Evolutionary conservation across 1,284 basidiomycete species (phyloP).

Genomic region (Marasmius oreades): DNA sequence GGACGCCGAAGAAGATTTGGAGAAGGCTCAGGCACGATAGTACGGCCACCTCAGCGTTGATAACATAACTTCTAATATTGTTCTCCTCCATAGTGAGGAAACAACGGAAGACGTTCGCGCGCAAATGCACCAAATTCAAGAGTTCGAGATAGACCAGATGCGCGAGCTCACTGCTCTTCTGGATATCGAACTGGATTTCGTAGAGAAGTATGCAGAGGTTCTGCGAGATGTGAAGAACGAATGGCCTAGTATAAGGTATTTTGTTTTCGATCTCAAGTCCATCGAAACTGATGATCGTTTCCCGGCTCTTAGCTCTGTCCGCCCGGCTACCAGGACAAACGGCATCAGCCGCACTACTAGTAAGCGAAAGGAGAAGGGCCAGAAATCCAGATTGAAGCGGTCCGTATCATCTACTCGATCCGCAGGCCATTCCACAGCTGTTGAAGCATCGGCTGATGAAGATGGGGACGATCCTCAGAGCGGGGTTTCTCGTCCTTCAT

Average conservation of each 20-base stretch:
- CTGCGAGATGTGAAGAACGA: slow-evolving; percentile 61
- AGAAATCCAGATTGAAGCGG: slow-evolving; percentile 9
- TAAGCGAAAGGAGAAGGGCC: slow-evolving; percentile 10
- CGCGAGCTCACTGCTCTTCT: slow-evolving; percentile 67
- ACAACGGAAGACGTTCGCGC: slow-evolving; percentile 74
- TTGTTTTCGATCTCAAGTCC: slow-evolving; percentile 40
- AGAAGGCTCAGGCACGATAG: slow-evolving; percentile 12
- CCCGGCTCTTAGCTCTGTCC: slow-evolving; percentile 13
- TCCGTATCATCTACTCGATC: slow-evolving; percentile 6
- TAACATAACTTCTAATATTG: slow-evolving; percentile 6
- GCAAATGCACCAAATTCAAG: slow-evolving; percentile 74
- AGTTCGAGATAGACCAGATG: slow-evolving; percentile 69
- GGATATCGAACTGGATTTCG: slow-evolving; percentile 70
- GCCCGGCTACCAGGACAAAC: slow-evolving; percentile 9
- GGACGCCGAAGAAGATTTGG: slow-evolving; percentile 15
- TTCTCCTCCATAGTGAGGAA: slow-evolving; percentile 58
- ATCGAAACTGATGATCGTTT: background rate
- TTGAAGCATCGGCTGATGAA: slow-evolving; percentile 37
- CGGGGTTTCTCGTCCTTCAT: slow-evolving; percentile 12
- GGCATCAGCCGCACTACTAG: slow-evolving; percentile 16
- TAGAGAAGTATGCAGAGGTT: slow-evolving; percentile 66
- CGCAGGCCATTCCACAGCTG: slow-evolving; percentile 14
- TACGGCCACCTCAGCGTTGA: background rate
- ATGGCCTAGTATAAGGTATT: slow-evolving; percentile 45
- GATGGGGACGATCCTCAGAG: slow-evolving; percentile 17